Percentiles rank a stretch among this genome's conserved stretches.
Evolutionary conservation across 768 basidiomycete species (phyloP).

Genomic region (Tricholoma sp.): DNA sequence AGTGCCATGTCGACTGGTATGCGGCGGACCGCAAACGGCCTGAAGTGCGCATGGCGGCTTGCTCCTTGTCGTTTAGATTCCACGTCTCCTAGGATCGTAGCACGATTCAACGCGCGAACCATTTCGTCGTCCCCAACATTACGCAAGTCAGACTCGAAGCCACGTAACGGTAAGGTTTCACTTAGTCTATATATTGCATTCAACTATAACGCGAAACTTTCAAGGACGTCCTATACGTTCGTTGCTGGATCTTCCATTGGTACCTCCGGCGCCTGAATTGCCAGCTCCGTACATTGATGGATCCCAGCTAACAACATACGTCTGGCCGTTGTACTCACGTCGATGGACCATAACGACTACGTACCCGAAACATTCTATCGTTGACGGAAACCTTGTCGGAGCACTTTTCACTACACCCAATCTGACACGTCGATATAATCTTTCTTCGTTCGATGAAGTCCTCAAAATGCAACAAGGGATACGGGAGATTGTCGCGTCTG

Average conservation of each 20-base stretch:
- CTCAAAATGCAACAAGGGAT: neutral
- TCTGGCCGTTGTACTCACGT: neutral
- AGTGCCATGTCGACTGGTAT: no score
- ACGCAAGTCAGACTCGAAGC: neutral
- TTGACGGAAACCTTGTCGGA: neutral
- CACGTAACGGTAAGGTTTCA: neutral
- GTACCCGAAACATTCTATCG: neutral
- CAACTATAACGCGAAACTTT: neutral
- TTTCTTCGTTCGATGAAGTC: neutral
- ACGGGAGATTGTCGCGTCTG: neutral
- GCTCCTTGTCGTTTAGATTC: no score
- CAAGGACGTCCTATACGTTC: neutral
- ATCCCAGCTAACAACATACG: neutral
- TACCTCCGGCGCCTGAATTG: neutral
- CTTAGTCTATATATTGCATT: neutral
- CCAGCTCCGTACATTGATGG: neutral
- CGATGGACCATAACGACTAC: neutral
- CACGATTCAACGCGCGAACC: neutral
- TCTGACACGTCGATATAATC: neutral
- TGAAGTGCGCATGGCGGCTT: no score
- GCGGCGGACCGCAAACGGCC: no score
- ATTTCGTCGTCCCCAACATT: neutral
- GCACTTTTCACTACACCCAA: neutral
- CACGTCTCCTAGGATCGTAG: no score
- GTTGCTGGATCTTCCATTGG: neutral